phyloP scores from a whole-genome alignment of 352 stramenopile species.

The Pythium phragmiticola region DNA sequence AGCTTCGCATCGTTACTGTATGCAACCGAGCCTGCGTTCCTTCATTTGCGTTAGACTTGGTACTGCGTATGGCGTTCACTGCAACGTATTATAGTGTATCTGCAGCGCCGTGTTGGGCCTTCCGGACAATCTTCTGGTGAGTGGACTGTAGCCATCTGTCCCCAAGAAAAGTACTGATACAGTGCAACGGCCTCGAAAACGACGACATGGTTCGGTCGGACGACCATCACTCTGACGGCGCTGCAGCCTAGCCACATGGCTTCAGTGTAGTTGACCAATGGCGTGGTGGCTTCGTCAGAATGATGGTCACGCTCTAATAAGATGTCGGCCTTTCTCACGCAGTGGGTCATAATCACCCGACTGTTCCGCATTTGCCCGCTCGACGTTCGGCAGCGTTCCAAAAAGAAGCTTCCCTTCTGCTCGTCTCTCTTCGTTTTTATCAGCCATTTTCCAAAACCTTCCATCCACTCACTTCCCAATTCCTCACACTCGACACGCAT shows the following conservation, averaged over 20 bases:
- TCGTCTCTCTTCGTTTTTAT: background rate
- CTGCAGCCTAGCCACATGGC: too few relatives aligned
- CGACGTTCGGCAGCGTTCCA: conserved; percentile 7
- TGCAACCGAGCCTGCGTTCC: too few relatives aligned
- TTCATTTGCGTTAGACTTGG: background rate
- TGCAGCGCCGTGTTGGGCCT: background rate
- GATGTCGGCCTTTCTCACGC: background rate
- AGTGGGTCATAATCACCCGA: conserved; percentile 23
- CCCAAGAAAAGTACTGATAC: background rate
- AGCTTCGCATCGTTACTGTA: too few relatives aligned
- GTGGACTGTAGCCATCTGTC: background rate
- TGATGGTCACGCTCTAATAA: conserved; percentile 13
- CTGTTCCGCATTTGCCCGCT: background rate
- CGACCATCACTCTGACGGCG: too few relatives aligned
- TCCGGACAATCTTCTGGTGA: background rate
- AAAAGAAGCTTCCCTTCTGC: background rate
- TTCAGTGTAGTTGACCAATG: too few relatives aligned
- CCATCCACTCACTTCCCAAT: too few relatives aligned
- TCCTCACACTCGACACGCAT: background rate
- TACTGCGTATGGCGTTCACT: background rate
- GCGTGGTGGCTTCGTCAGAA: conserved; percentile 5
- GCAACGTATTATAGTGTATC: background rate
- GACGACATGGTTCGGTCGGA: conserved; percentile 1
- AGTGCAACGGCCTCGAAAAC: background rate
- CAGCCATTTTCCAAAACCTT: background rate